Evolutionary conservation across 306 rosid genomes (phyloP).

Genomic region (Cicer arietinum): DNA sequence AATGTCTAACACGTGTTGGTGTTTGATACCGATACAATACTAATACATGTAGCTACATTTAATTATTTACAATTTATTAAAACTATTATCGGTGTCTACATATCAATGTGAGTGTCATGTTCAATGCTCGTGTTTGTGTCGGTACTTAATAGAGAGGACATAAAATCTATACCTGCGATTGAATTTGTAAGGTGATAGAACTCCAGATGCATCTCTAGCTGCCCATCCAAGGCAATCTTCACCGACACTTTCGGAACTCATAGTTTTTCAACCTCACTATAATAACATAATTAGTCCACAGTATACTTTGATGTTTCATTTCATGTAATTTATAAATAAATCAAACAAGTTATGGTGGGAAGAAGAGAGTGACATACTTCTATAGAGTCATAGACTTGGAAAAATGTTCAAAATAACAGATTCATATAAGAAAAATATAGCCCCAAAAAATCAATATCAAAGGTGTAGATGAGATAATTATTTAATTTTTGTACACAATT

Average conservation of each 20-base stretch:
- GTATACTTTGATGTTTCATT: conserved; percentile 28
- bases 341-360: background rate
- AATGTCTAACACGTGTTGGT: too few species aligned
- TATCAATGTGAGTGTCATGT: too few species aligned
- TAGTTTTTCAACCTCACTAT: conserved; percentile 30
- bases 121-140: too few species aligned
- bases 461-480: background rate
- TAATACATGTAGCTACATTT: too few species aligned
- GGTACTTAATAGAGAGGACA: background rate
- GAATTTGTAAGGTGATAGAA: conserved; percentile 71
- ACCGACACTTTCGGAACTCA: conserved; percentile 53
- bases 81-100: too few species aligned
- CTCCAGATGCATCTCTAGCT: conserved; percentile 77
- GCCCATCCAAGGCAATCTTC: conserved; percentile 83
- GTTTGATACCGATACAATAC: too few species aligned
- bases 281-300: conserved; percentile 20
- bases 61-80: too few species aligned
- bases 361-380: background rate
- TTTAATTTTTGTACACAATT: background rate
- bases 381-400: background rate
- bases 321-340: background rate
- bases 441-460: background rate
- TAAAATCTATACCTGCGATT: conserved; percentile 61
- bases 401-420: background rate
- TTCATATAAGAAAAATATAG: background rate